Evolutionary conservation across 495 filamentous ascomycete genomes (phyloP).

Genomic region (Hypomontagnella monticulosa): DNA sequence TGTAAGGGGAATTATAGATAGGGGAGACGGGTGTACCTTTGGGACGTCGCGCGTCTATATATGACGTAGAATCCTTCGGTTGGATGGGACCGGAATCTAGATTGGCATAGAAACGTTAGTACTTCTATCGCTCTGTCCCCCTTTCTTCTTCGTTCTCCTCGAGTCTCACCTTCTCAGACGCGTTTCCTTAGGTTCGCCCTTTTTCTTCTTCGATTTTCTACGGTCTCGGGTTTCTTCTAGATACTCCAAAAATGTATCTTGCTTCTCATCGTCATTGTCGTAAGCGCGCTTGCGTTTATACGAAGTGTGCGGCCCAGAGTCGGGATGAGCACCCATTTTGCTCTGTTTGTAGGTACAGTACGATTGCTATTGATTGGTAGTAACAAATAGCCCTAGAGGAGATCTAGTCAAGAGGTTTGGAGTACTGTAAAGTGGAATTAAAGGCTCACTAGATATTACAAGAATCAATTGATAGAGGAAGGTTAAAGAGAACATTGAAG

Average conservation of each 20-base stretch:
- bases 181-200: conserved; percentile 17
- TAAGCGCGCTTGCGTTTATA: conserved; percentile 34
- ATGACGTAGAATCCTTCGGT: conserved; percentile 50
- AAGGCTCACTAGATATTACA: too few relatives aligned
- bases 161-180: conserved; percentile 35
- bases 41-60: conserved; percentile 52
- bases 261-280: not conserved
- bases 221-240: conserved; percentile 4
- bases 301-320: not conserved
- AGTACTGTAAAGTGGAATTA: too few relatives aligned
- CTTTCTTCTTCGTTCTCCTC: too few relatives aligned
- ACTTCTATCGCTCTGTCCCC: too few relatives aligned
- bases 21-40: conserved; percentile 34
- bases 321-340: not conserved
- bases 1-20: not conserved
- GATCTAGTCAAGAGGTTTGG: too few relatives aligned
- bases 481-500: too few relatives aligned
- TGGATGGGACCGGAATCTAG: conserved; percentile 49
- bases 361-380: not conserved
- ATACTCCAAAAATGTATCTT: not conserved
- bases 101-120: conserved; percentile 2
- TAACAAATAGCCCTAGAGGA: too few relatives aligned
- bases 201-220: conserved; percentile 4
- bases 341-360: not conserved
- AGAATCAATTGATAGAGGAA: too few relatives aligned